Evolutionary conservation across 495 filamentous ascomycete species (phyloP), one percentile per base, ranked within the genome.

Genomic region (Talaromyces liani): DNA sequence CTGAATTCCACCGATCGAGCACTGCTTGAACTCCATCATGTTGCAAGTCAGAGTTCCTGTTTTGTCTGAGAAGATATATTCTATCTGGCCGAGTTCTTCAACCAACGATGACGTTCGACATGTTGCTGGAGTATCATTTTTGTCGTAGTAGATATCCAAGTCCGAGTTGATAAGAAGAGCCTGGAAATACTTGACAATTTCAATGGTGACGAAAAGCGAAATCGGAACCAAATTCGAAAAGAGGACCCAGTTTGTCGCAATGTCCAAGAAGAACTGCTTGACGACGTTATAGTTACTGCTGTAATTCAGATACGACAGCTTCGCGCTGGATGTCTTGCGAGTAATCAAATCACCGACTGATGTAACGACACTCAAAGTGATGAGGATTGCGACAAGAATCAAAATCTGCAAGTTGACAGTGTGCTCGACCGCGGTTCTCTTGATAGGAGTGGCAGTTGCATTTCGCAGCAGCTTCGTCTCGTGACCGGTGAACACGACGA

Each of bases 381-480:
- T 74, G 12, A 99, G 84, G 69, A 99, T 92, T 60, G 77, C 84
- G 55, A 96, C 87, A 29, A 99, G 82, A 80, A 94, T 89, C 61
- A 98, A 77, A 64, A 99, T 96, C 63, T 98, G 90, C 60, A 88
- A 83, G 73, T 99, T 99, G 47, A 99, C 87, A 78, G 91, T 89
- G 47, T 87, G 85, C 73, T 98, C 95, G 6, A 99, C 94, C 45
- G 91, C 91, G 6, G 95, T 99, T 57, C 91, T 87, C 80, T 99
- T 99, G 74, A 99, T 98, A 39, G 95, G 94, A 2, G 95, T 89
- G 12, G 95, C 95, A 8, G 93, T 98, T 29, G 95, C 95, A 72
- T 99, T 99, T 63, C 95, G 85, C 95, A 99, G 98, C 68, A 99
- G 80, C 73, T 99, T 99, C 29, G 95, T 98, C 77, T 99, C 93